Percentiles rank a stretch among this genome's conserved stretches.
Conservation (phyloP, 805 yeast genomes). For the Kuraishia piskuri region DNA sequence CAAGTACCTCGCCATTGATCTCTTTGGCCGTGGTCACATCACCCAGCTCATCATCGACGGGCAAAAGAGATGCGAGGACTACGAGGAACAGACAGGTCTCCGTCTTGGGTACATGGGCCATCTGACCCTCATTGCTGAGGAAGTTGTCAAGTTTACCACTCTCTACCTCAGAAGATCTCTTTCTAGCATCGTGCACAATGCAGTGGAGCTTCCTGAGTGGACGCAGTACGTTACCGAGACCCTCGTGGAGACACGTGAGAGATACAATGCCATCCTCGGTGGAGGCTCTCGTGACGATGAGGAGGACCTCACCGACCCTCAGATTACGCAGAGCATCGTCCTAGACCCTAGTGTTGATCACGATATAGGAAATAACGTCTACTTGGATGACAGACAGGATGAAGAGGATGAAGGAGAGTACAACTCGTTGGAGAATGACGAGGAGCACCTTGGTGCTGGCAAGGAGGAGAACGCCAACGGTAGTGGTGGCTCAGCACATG, state of each 20-base stretch:
- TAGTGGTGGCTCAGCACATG: slow-evolving; percentile 4
- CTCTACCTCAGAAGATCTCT: slow-evolving; percentile 52
- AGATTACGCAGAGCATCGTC: slow-evolving; percentile 1
- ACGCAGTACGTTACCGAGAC: slow-evolving; percentile 73
- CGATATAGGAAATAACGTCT: slow-evolving; percentile 25
- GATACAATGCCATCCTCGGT: slow-evolving; percentile 89
- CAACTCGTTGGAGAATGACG: slow-evolving; percentile 8
- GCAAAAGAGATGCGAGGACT: slow-evolving; percentile 47
- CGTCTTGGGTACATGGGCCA: slow-evolving; percentile 98
- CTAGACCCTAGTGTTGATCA: slow-evolving; percentile 13
- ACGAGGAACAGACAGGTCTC: slow-evolving; percentile 50
- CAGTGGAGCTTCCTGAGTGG: slow-evolving; percentile 58
- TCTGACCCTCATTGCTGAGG: slow-evolving; percentile 86
- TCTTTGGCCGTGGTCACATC: slow-evolving; percentile 57
- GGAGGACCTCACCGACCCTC: background rate
- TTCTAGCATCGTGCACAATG: slow-evolving; percentile 42
- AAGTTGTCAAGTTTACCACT: slow-evolving; percentile 79
- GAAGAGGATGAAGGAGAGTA: slow-evolving; percentile 12
- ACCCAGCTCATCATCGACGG: slow-evolving; percentile 54
- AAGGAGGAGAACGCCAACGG: background rate
- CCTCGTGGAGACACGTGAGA: slow-evolving; percentile 82
- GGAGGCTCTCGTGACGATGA: slow-evolving; percentile 52
- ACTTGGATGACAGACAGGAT: slow-evolving; percentile 21
- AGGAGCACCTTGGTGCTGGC: slow-evolving; percentile 6
- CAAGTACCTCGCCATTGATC: slow-evolving; percentile 62